A percentile compares a stretch with the other conserved stretches of the same genome.
These are phyloP conservation scores for Neonectria punicea DNA, from an alignment of 2,329 filamentous ascomycete species.

Conservation along the genomic window DNA sequence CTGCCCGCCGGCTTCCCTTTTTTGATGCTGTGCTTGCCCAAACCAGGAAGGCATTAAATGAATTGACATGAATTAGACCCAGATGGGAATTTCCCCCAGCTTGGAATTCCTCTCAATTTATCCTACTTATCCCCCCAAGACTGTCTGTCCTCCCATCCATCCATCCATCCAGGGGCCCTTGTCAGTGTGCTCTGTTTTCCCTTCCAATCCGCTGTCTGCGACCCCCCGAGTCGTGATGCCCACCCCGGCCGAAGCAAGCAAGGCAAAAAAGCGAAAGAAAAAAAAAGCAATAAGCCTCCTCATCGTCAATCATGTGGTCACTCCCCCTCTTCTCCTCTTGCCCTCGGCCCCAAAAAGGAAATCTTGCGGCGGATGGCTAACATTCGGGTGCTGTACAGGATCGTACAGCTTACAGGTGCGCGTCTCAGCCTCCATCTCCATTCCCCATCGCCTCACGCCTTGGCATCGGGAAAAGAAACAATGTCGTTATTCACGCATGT, in stretches of 20 bases:
- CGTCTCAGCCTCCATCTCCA: constrained; percentile 22
- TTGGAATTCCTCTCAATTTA: neutral
- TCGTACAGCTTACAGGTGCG: constrained; percentile 14
- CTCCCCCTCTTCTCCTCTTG: neutral
- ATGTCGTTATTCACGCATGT: constrained; percentile 18
- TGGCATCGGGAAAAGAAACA: too few species aligned
- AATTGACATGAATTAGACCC: too few species aligned
- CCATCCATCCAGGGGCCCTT: too few species aligned
- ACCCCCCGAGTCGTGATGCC: neutral
- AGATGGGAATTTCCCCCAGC: neutral
- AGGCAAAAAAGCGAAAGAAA: neutral
- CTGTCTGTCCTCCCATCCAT: neutral
- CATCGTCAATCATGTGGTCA: constrained; percentile 3
- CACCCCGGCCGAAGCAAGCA: constrained; percentile 6
- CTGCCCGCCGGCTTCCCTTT: too few species aligned
- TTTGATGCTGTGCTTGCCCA: too few species aligned
- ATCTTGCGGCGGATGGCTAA: constrained; percentile 11
- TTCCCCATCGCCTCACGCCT: neutral
- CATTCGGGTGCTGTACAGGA: constrained; percentile 12
- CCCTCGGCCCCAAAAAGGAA: constrained; percentile 13
- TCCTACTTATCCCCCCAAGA: too few species aligned
- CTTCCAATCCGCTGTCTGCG: constrained; percentile 14
- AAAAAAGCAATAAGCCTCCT: constrained; percentile 11
- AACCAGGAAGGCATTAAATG: neutral
- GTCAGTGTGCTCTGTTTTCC: neutral